Conservation (phyloP, 2,329 filamentous ascomycete genomes). For the Colletotrichum aenigma region DNA sequence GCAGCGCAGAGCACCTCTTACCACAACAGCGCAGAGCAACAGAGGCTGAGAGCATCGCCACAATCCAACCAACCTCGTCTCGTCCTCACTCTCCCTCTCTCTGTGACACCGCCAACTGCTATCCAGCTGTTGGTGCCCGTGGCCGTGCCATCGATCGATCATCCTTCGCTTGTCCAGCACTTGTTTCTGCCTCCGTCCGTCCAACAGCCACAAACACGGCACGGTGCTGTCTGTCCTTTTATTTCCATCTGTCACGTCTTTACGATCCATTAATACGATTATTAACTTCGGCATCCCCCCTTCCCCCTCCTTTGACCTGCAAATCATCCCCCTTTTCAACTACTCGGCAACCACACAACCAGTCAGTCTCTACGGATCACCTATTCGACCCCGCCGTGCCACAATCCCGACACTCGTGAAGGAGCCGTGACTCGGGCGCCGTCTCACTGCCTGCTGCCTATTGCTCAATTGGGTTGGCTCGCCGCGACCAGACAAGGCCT, state of each 20-base stretch:
- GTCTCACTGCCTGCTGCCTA: slow-evolving; percentile 3
- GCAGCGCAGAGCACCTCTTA: background rate
- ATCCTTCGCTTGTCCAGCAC: background rate
- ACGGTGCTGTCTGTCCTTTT: background rate
- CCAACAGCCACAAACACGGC: background rate
- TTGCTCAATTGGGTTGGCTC: slow-evolving; percentile 7
- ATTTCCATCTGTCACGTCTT: background rate
- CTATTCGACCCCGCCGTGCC: background rate
- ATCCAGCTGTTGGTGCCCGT: background rate
- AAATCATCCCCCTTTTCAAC: background rate
- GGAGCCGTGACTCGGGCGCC: slow-evolving; percentile 9
- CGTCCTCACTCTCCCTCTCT: background rate
- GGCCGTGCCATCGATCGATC: slow-evolving; percentile 1
- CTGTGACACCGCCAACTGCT: slow-evolving; percentile 1
- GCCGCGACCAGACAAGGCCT: background rate
- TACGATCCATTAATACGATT: background rate
- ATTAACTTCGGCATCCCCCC: background rate
- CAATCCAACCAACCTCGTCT: background rate
- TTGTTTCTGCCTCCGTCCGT: background rate
- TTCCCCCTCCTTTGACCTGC: background rate
- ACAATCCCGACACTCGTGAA: background rate
- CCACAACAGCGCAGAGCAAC: background rate
- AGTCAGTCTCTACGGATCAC: background rate
- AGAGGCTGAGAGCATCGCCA: slow-evolving; percentile 7
- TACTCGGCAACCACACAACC: background rate